Evolutionary conservation across 371 early-diverging fungal species (phyloP).

Genomic region (Apophysomyces elegans): DNA sequence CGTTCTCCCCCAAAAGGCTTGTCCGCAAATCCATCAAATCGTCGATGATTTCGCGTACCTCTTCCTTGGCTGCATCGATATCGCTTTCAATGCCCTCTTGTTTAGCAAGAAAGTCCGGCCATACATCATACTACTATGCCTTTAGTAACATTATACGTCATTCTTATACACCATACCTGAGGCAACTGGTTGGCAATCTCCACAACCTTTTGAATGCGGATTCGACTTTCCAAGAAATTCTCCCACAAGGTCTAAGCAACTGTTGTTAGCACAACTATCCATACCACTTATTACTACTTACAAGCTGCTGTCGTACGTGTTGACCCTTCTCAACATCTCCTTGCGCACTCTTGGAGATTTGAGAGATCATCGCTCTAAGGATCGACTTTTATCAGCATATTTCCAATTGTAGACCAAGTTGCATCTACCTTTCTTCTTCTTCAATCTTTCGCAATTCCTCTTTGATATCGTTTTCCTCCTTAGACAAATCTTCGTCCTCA

Average conservation of each 20-base stretch:
- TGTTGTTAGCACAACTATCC: neutral
- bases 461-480: constrained; percentile 47
- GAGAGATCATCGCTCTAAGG: constrained; percentile 61
- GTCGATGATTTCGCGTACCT: constrained; percentile 47
- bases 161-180: constrained; percentile 31
- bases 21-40: constrained; percentile 51
- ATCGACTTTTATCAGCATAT: constrained; percentile 20
- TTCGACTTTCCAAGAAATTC: constrained; percentile 83
- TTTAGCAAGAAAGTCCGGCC: constrained; percentile 37
- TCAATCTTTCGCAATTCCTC: constrained; percentile 77
- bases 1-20: constrained; percentile 38
- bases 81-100: constrained; percentile 36
- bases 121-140: constrained; percentile 30
- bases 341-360: constrained; percentile 71
- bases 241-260: constrained; percentile 80
- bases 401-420: neutral
- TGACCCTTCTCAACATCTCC: constrained; percentile 88
- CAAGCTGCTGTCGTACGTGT: constrained; percentile 80
- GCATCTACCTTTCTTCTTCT: constrained; percentile 76
- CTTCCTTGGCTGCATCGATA: constrained; percentile 33
- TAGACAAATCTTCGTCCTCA: constrained; percentile 20
- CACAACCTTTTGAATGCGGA: constrained; percentile 84
- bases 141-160: neutral
- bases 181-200: constrained; percentile 84
- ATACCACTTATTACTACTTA: constrained; percentile 15